Evolutionary conservation across 768 basidiomycete species (phyloP).

Genomic region (Leccinum barrowsii): DNA sequence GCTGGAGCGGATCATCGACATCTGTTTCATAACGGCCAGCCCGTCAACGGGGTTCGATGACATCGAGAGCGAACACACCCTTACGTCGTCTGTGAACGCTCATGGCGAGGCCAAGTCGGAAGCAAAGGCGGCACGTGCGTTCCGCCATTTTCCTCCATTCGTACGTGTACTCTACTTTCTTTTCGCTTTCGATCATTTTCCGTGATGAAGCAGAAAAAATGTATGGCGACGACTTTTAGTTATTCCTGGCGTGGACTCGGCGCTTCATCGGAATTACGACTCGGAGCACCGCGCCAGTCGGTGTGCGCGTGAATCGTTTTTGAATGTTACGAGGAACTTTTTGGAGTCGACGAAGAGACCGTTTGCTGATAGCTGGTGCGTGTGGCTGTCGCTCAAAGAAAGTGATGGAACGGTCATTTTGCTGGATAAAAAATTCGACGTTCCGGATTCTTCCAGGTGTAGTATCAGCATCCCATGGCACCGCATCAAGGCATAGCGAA

Average conservation of each 20-base stretch:
- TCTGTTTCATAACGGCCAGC: constrained; percentile 65
- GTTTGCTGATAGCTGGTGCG: constrained; percentile 46
- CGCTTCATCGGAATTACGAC: constrained; percentile 50
- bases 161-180: constrained; percentile 45
- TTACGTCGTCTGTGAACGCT: constrained; percentile 38
- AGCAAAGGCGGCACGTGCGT: constrained; percentile 51
- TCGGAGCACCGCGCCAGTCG: constrained; percentile 59
- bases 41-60: constrained; percentile 36
- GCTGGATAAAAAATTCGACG: constrained; percentile 72
- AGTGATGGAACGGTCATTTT: constrained; percentile 79
- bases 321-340: constrained; percentile 36
- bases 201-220: constrained; percentile 1
- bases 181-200: neutral
- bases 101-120: constrained; percentile 17
- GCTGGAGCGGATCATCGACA: constrained; percentile 72
- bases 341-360: constrained; percentile 31
- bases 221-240: constrained; percentile 33
- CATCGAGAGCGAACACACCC: constrained; percentile 66
- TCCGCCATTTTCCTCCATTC: constrained; percentile 84
- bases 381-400: constrained; percentile 73
- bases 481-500: too few relatives aligned
- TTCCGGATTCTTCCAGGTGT: constrained; percentile 64
- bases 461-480: constrained; percentile 5
- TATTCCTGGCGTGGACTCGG: constrained; percentile 53
- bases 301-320: constrained; percentile 74